These are phyloP conservation scores for Suhomyces taliae DNA, from an alignment of 1,139 yeast genomes.

Conservation along the genomic window DNA sequence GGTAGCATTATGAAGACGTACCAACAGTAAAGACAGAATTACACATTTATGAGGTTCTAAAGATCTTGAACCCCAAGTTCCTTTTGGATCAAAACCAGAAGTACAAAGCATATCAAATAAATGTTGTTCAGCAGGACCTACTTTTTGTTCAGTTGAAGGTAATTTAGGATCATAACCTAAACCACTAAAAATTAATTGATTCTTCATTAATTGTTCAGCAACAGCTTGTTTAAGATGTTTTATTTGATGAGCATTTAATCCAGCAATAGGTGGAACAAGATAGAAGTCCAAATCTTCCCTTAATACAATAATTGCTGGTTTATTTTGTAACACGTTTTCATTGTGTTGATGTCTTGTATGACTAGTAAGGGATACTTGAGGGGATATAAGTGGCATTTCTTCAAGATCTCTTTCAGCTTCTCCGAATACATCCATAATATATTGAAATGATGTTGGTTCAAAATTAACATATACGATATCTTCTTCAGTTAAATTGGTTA, in stretches of 20 bases:
- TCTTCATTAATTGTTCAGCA: conserved; percentile 50
- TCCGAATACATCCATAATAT: conserved; percentile 68
- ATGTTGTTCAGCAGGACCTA: conserved; percentile 95
- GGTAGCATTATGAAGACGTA: conserved; percentile 45
- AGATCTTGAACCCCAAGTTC: conserved; percentile 85
- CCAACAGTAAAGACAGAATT: conserved; percentile 79
- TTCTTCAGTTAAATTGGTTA: conserved; percentile 71
- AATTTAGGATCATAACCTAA: conserved; percentile 43
- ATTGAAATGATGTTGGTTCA: conserved; percentile 82
- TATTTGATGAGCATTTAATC: conserved; percentile 53
- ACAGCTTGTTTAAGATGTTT: conserved; percentile 67
- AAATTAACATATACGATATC: conserved; percentile 81
- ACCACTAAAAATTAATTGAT: conserved; percentile 73
- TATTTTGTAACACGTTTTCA: conserved; percentile 61
- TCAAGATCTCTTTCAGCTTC: conserved; percentile 43
- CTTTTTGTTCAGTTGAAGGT: conserved; percentile 39
- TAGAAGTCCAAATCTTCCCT: conserved; percentile 94
- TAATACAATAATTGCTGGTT: conserved; percentile 89
- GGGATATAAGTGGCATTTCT: conserved; percentile 28
- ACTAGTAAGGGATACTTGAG: conserved; percentile 17
- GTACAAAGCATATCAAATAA: conserved; percentile 92
- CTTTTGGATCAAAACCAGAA: conserved; percentile 72
- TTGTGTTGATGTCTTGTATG: conserved; percentile 13
- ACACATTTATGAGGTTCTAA: conserved; percentile 86
- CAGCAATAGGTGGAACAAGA: conserved; percentile 73